Evolutionary conservation across 495 filamentous ascomycete species (phyloP).

Genomic region (Usnea hakonensis): DNA sequence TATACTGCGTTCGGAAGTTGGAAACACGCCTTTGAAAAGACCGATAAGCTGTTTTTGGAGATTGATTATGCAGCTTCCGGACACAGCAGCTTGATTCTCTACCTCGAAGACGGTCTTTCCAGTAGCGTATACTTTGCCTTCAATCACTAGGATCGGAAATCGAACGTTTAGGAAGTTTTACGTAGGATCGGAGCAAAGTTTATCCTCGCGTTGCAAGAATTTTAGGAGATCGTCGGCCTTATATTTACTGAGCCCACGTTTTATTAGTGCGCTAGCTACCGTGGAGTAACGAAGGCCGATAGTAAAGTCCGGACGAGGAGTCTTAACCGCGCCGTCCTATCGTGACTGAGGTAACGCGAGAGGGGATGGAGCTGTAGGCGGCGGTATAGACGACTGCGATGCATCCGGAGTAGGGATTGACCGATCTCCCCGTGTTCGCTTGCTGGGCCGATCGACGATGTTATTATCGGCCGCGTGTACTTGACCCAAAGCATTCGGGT

Average conservation of each 20-base stretch:
- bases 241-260: slow-evolving; percentile 11
- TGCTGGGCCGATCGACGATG: not conserved
- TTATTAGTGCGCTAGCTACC: slow-evolving; percentile 4
- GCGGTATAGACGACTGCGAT: slow-evolving; percentile 13
- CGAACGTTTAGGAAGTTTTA: not conserved
- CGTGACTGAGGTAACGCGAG: not conserved
- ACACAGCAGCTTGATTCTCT: slow-evolving; percentile 26
- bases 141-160: slow-evolving; percentile 19
- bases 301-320: slow-evolving; percentile 21
- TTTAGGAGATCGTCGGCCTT: slow-evolving; percentile 12
- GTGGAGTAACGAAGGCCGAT: slow-evolving; percentile 16
- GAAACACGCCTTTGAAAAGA: slow-evolving; percentile 15
- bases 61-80: slow-evolving; percentile 27
- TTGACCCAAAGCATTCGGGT: not conserved
- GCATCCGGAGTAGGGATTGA: slow-evolving; percentile 8
- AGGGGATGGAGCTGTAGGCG: slow-evolving; percentile 4
- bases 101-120: slow-evolving; percentile 24
- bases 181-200: slow-evolving; percentile 14
- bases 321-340: slow-evolving; percentile 15
- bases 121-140: slow-evolving; percentile 23
- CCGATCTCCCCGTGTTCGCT: slow-evolving; percentile 8
- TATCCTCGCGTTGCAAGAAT: slow-evolving; percentile 8
- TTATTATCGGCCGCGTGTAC: not conserved
- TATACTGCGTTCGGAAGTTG: not conserved
- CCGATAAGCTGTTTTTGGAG: slow-evolving; percentile 22